Base-by-base conservation (phyloP, 2,329 filamentous ascomycete genomes). In the Scopulariopsis brevicaulis region DNA sequence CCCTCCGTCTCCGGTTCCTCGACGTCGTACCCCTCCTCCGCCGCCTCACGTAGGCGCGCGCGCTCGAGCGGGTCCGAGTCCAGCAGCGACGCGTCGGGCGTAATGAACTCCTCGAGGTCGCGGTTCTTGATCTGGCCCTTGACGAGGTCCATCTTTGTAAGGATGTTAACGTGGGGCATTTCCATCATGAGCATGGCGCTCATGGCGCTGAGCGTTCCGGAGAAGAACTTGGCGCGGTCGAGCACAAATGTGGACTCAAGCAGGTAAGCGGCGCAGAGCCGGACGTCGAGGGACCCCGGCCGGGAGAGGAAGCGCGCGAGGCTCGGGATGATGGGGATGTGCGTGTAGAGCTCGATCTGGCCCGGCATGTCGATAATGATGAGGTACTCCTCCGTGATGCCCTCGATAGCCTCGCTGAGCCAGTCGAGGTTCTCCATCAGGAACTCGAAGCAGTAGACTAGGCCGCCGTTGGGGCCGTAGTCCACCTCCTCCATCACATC, bases 351-450 rank as follows among this genome's bases (percentile, higher is more conserved):
- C 74, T 99, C 94, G 71, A 99, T 97, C 76, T 99, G 94, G 59
- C 94, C 94, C 0, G 94, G 94, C 89, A 97, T 96, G 74, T 99
- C 94, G 74, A 99, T 91, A 62, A 99, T 89, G 71, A 97, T 96
- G 62, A 99, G 82, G 71, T 96, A 96, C 66, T 97, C 94, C 66
- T 99, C 94, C 11, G 90, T 93, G 59, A 96, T 78, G 50, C 85
- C 82, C 65, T 96, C 90, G 58, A 96, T 83, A 20, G 88, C 85
- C 62, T 95, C 88, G 53, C 88, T 89, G 55, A 96, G 77, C 73
- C 94, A 96, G 73, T 96, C 91, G 62, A 96, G 84, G 69, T 96
- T 96, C 70, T 96, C 89, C 69, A 96, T 85, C 53, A 96, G 82
- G 70, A 95, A 96, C 73, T 96, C 92, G 73, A 96, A 96, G 75